Percentiles rank a stretch among this genome's conserved stretches.
Conservation (phyloP, 345 rosid genomes). For the Gossypium arboreum region DNA sequence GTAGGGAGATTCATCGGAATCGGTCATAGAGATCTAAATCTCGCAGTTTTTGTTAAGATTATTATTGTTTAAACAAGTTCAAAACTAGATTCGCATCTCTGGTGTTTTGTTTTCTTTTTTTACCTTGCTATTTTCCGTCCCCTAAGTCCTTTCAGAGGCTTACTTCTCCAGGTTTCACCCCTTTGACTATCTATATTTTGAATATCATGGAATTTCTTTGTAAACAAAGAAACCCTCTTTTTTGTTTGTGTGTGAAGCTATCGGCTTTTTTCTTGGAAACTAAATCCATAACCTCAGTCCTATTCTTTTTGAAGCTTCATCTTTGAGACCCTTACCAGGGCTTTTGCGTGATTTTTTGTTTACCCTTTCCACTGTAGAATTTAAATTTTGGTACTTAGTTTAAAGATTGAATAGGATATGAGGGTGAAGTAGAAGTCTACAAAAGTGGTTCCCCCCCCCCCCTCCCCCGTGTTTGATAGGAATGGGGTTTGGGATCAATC, state of each 20-base stretch:
- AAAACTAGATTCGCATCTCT: neutral
- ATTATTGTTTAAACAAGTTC: neutral
- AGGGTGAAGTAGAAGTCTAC: neutral
- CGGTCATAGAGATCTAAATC: neutral
- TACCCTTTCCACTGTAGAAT: neutral
- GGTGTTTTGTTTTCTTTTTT: neutral
- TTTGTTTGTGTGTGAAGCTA: neutral
- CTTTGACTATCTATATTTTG: neutral
- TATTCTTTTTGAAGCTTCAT: neutral
- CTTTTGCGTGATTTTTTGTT: neutral
- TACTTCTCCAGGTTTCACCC: neutral
- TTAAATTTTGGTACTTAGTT: neutral
- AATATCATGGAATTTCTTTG: neutral
- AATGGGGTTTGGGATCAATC: neutral
- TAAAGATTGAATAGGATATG: neutral
- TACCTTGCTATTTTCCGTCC: neutral
- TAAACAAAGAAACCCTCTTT: neutral
- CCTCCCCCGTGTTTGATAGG: neutral
- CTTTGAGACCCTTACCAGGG: neutral
- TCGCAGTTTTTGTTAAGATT: neutral
- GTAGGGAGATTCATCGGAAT: neutral
- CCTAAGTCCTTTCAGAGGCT: neutral
- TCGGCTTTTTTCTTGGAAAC: neutral
- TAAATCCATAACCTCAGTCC: neutral
- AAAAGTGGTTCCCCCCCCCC: neutral